A percentile compares a stretch with the other conserved stretches of the same genome.
Evolutionary conservation across 2,329 filamentous ascomycete species (phyloP).

Genomic region (Beauveria brongniartii): DNA sequence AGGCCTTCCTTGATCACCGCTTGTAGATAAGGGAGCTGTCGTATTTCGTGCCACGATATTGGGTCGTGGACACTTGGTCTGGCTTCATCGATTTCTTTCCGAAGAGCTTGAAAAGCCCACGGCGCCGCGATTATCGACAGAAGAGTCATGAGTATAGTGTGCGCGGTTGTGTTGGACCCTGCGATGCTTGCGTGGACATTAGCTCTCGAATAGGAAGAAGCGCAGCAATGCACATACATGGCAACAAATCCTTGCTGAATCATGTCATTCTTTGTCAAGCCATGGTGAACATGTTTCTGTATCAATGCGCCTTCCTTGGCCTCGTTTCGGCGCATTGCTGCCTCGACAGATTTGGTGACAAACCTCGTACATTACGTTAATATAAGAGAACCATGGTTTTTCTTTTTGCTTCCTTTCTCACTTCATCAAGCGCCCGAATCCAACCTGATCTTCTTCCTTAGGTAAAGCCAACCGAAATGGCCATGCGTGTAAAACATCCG

Average conservation of each 20-base stretch:
- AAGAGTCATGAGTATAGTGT: conserved; percentile 41
- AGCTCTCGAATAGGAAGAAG: background rate
- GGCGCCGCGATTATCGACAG: conserved; percentile 41
- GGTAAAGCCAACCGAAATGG: conserved; percentile 28
- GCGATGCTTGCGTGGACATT: conserved; percentile 39
- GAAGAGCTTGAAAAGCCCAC: conserved; percentile 31
- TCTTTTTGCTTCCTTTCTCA: conserved; percentile 14
- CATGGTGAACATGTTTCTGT: conserved; percentile 30
- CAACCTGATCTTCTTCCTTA: conserved; percentile 27
- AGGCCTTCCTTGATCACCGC: conserved; percentile 50
- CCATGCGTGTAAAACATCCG: conserved; percentile 27
- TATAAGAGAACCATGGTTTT: background rate
- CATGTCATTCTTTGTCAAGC: conserved; percentile 27
- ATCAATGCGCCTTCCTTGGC: conserved; percentile 27
- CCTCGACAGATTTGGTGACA: conserved; percentile 20
- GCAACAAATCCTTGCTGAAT: conserved; percentile 31
- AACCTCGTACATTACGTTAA: conserved; percentile 14
- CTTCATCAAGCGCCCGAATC: conserved; percentile 32
- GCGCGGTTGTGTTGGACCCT: conserved; percentile 53
- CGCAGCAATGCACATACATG: conserved; percentile 21
- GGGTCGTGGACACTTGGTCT: conserved; percentile 27
- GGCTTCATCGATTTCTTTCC: conserved; percentile 36
- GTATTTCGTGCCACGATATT: conserved; percentile 39
- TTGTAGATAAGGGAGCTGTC: conserved; percentile 45
- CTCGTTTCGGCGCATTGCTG: conserved; percentile 17